phyloP scores from a whole-genome alignment of 352 stramenopile species.

The Pythium sp. region DNA sequence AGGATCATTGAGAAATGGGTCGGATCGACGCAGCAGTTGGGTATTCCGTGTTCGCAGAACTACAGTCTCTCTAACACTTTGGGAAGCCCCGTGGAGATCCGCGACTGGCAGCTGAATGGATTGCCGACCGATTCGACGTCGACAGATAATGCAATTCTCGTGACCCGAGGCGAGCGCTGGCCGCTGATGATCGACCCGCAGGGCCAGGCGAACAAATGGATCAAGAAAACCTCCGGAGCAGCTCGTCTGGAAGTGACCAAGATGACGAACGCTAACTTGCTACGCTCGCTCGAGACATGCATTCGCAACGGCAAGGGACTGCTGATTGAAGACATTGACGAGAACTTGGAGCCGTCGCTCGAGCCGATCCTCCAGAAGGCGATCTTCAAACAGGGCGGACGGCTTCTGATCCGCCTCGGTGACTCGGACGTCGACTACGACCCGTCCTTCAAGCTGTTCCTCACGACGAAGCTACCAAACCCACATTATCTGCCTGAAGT shows the following conservation, averaged over 20 bases:
- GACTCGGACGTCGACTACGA: slow-evolving; percentile 94
- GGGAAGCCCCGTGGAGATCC: slow-evolving; percentile 89
- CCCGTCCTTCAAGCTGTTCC: slow-evolving; percentile 88
- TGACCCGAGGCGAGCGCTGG: slow-evolving; percentile 89
- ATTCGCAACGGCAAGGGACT: slow-evolving; percentile 90
- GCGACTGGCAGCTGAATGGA: slow-evolving; percentile 91
- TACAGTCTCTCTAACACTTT: slow-evolving; percentile 81
- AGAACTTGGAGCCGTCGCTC: slow-evolving; percentile 89
- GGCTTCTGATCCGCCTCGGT: slow-evolving; percentile 87
- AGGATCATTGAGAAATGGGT: slow-evolving; percentile 81
- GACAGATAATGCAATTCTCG: slow-evolving; percentile 92
- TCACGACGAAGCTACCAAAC: slow-evolving; percentile 93
- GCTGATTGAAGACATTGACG: slow-evolving; percentile 92
- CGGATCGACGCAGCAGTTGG: slow-evolving; percentile 46
- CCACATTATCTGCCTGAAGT: slow-evolving; percentile 94
- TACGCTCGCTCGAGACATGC: slow-evolving; percentile 89
- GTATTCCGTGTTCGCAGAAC: slow-evolving; percentile 68
- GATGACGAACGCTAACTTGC: slow-evolving; percentile 90
- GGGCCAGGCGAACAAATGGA: slow-evolving; percentile 93
- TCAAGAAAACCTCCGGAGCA: slow-evolving; percentile 85
- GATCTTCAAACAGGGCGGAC: slow-evolving; percentile 90
- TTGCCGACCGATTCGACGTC: slow-evolving; percentile 91
- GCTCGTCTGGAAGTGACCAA: slow-evolving; percentile 77
- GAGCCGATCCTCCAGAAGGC: slow-evolving; percentile 93
- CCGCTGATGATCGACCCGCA: slow-evolving; percentile 95